phyloP scores from a whole-genome alignment of 352 stramenopile genomes.

The Phytophthora cryptogea region DNA sequence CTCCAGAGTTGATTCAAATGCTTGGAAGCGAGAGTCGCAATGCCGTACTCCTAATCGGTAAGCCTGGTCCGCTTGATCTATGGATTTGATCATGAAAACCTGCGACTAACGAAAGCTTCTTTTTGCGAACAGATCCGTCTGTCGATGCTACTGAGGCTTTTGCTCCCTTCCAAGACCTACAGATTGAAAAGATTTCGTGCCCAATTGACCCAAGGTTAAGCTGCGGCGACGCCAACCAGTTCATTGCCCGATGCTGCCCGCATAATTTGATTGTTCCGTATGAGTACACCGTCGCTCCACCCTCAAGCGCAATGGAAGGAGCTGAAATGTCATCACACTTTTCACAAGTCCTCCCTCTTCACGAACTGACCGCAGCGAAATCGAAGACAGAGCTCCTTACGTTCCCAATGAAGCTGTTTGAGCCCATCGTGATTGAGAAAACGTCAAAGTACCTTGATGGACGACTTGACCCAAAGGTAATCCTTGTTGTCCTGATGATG shows the following conservation, averaged over 20 bases:
- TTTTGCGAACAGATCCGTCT: slow-evolving; percentile 47
- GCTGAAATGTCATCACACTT: slow-evolving; percentile 63
- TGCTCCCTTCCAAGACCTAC: slow-evolving; percentile 53
- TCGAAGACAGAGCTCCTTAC: slow-evolving; percentile 75
- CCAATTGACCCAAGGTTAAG: slow-evolving; percentile 80
- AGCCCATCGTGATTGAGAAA: slow-evolving; percentile 74
- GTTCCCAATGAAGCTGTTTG: slow-evolving; percentile 68
- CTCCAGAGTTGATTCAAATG: slow-evolving; percentile 55
- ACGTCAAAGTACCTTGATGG: slow-evolving; percentile 86
- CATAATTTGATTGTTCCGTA: slow-evolving; percentile 69
- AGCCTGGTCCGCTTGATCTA: background rate
- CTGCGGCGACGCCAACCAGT: slow-evolving; percentile 86
- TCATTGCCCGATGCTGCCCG: slow-evolving; percentile 79
- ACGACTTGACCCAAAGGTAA: slow-evolving; percentile 70
- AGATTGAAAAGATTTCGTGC: slow-evolving; percentile 80
- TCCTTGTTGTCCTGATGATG: background rate
- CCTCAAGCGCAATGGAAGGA: slow-evolving; percentile 13
- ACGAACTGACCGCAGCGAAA: slow-evolving; percentile 73
- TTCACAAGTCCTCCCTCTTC: slow-evolving; percentile 68
- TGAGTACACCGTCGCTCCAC: slow-evolving; percentile 53
- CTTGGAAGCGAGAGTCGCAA: slow-evolving; percentile 68
- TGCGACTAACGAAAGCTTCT: background rate
- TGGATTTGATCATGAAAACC: background rate
- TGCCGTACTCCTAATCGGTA: slow-evolving; percentile 74
- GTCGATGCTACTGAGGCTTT: slow-evolving; percentile 60